Base-by-base conservation (phyloP, 305 asterid genomes). In the Striga hermonthica region DNA sequence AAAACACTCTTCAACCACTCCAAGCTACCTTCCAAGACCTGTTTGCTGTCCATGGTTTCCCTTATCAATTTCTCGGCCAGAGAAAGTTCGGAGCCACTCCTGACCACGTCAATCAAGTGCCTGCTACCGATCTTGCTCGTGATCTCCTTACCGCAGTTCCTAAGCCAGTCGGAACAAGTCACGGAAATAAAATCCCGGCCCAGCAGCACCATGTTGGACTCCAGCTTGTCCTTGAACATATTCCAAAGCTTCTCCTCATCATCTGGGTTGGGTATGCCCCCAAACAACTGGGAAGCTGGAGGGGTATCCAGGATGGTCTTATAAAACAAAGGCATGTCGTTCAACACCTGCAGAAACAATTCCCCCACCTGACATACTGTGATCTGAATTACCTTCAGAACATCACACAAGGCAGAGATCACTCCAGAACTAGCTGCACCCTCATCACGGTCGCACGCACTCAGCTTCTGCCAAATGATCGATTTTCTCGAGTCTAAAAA, bases 1-100 rank as follows among this genome's bases (percentile, higher is more conserved):
- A 93, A 90, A 66, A 93, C 99, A 76, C 90, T 86, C 84, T 81
- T 90, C 74, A 93, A 86, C 99, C 97, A 93, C 80, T 90, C 99
- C 72, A 93, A 81, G 76, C 99, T 93, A 59, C 99, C 97, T 76
- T 85, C 95, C 74, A 93, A 76, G 9, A 90, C 95, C 77, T 86
- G 95, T 65, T 90, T 93, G 75, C 87, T 81, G 54, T 88, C 96
- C 91, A 86, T 86, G 45, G 99, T 88, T 75, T 90, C 96, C 79
- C 95, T 78, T 66, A 93, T 86, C 81, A 85, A 74, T 76, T 82
- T 86, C 77, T 93, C 99, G 65, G 99, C 99, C 52, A 83, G 75
- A 64, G 92, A 83, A 80, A 93, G 96, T 75, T 88, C 96, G 62
- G 77, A 81, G 60, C 99, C 99, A 74, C 90, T 86, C 56, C 77